Base-by-base conservation (phyloP, 306 rosid genomes). In the Corylus heterophylla region DNA sequence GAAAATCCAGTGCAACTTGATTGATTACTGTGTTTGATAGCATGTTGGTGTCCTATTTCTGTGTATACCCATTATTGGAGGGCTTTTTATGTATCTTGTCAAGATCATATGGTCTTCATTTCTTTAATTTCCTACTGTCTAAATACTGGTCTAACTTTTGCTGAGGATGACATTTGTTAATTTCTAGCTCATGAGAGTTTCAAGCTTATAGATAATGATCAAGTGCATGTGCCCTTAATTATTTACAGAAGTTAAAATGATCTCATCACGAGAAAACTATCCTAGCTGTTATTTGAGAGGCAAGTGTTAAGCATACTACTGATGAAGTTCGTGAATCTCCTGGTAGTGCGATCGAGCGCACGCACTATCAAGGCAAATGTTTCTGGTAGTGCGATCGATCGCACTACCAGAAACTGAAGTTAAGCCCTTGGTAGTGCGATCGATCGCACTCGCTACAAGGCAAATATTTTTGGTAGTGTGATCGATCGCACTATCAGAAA, bases 1-100 rank as follows among this genome's bases (percentile, higher is more conserved):
- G 16, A 8, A 11, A 67, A 64, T 20, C 50, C 27, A 8, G 51
- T 22, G n/a, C 51, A 18, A n/a, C 72, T 11, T 67, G 49, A 42
- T 18, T 10, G 8, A 42, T 42, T 42, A 5, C 44, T 39, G 44
- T 39, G 44, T 59, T 59, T 29, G 18, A 62, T 62, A 13, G 44
- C 14, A 67, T 2, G 4, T 16, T 67, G 4, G 2, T 67, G 71
- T 18, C 7, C 39, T 62, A 29, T 29, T 31, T 55, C 8, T n/a
- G 50, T 22, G 25, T 22, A 22, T 22, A 22, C 0, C 0, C 25
- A 22, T 22, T 22, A 22, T 22, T 22, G 25, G 25, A 22, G 25
- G 25, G 25, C 25, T 22, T 85, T 49, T 71, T 29, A 18, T 44
- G 76, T 76, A 79, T 59, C 64, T 44, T 61, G 64, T 71, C 29